A percentile compares a stretch with the other conserved stretches of the same genome.
Conservation (phyloP, 345 rosid species). For the Conringia planisiliqua region DNA sequence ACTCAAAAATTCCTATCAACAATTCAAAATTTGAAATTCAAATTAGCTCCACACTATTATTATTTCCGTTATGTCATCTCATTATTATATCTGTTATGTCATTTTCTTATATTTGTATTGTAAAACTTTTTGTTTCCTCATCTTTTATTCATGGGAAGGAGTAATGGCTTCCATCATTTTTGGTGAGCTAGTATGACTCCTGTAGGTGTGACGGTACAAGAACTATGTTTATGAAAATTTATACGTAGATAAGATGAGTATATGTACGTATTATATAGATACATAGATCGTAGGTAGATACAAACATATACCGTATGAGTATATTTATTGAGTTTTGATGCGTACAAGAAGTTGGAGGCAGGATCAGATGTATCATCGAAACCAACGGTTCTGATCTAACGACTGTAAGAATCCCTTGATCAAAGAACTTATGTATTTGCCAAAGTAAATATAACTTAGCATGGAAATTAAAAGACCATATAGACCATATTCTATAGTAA, state of each 20-base stretch:
- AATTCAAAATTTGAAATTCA: conserved; percentile 1
- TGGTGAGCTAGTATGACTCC: conserved; percentile 5
- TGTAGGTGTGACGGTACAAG: conserved; percentile 16
- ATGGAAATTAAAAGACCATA: no score
- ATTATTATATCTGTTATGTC: neutral
- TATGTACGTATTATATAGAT: conserved; percentile 1
- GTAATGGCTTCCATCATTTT: neutral
- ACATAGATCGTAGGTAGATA: neutral
- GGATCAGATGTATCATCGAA: neutral
- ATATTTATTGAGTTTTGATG: conserved; percentile 10
- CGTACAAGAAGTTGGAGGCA: neutral
- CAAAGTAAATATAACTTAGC: no score
- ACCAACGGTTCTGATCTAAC: neutral
- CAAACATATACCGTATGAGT: conserved; percentile 5
- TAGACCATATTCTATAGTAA: neutral
- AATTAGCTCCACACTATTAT: neutral
- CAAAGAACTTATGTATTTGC: no score
- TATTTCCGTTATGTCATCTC: neutral
- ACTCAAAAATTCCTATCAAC: neutral
- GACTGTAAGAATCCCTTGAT: no score
- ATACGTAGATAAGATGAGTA: conserved; percentile 20
- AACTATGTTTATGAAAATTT: neutral
- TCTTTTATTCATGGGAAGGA: neutral
- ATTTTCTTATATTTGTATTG: neutral
- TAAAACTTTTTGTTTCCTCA: neutral